phyloP scores from a whole-genome alignment of 2,329 filamentous ascomycete genomes.

The Beauveria brongniartii region DNA sequence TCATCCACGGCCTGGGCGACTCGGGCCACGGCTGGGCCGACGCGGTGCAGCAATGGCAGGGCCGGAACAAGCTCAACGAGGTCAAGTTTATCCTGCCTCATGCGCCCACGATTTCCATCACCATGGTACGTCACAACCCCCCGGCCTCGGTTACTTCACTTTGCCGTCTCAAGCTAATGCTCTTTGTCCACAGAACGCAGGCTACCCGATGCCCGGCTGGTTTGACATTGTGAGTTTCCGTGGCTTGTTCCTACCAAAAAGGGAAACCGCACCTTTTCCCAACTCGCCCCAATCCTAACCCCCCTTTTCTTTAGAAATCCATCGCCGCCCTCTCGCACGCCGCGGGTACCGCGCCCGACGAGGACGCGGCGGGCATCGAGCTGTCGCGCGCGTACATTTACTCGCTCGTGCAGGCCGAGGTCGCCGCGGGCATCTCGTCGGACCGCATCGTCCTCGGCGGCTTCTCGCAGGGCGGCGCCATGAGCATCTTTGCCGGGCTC shows the following conservation, averaged over 20 bases:
- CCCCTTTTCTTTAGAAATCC: conserved; percentile 19
- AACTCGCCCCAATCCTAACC: neutral
- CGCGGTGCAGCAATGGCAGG: conserved; percentile 80
- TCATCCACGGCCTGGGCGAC: conserved; percentile 87
- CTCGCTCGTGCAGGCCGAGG: conserved; percentile 67
- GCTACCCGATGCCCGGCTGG: conserved; percentile 79
- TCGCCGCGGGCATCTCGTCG: conserved; percentile 69
- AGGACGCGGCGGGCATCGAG: conserved; percentile 68
- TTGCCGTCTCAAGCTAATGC: no score
- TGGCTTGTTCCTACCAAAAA: neutral
- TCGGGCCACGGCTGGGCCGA: conserved; percentile 70
- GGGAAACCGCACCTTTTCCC: neutral
- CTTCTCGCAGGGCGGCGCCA: conserved; percentile 81
- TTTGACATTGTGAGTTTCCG: conserved; percentile 60
- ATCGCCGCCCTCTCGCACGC: conserved; percentile 26
- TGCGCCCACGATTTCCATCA: conserved; percentile 79
- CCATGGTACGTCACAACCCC: conserved; percentile 32
- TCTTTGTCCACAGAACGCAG: conserved; percentile 49
- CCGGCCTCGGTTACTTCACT: no score
- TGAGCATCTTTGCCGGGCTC: conserved; percentile 73
- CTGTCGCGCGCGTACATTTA: conserved; percentile 67
- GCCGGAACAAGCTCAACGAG: conserved; percentile 71
- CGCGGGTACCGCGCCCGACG: conserved; percentile 24
- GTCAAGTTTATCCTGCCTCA: conserved; percentile 93
- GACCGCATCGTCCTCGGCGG: conserved; percentile 79